A percentile compares a stretch with the other conserved stretches of the same genome.
Conservation (phyloP, 495 filamentous ascomycete genomes). For the Podospora didyma region DNA sequence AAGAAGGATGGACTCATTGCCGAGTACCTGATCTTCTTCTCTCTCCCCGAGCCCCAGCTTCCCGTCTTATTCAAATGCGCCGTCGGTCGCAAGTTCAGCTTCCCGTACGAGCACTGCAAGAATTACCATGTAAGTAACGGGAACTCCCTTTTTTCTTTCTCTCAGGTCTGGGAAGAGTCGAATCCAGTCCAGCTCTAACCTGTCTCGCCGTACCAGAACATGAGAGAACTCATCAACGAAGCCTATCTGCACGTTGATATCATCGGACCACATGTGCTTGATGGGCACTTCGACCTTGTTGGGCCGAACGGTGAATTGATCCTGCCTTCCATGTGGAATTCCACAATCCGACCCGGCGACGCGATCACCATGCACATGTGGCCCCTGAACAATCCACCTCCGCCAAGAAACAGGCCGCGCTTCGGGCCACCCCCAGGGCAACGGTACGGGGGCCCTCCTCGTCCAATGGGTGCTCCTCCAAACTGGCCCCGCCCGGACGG, state of each 20-base stretch:
- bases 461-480: too few species aligned
- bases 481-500: too few species aligned
- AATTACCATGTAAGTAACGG: background rate
- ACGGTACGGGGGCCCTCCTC: too few species aligned
- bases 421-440: too few species aligned
- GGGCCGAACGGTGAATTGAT: conserved; percentile 85
- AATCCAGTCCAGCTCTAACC: too few species aligned
- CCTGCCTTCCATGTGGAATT: conserved; percentile 82
- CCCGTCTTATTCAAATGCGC: background rate
- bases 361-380: conserved; percentile 95
- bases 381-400: conserved; percentile 58
- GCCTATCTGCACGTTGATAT: conserved; percentile 82
- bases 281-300: conserved; percentile 83
- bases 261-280: conserved; percentile 75
- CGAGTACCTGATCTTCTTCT: background rate
- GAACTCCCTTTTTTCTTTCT: too few species aligned
- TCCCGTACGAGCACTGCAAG: background rate
- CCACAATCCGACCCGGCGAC: conserved; percentile 80
- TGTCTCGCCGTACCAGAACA: conserved; percentile 49
- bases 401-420: too few species aligned
- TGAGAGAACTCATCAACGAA: conserved; percentile 83
- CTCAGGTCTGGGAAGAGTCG: background rate
- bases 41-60: background rate
- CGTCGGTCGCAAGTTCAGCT: background rate
- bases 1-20: background rate